These are phyloP conservation scores for Talaromyces funiculosus DNA, from an alignment of 2,329 filamentous ascomycete genomes.

Conservation along the genomic window DNA sequence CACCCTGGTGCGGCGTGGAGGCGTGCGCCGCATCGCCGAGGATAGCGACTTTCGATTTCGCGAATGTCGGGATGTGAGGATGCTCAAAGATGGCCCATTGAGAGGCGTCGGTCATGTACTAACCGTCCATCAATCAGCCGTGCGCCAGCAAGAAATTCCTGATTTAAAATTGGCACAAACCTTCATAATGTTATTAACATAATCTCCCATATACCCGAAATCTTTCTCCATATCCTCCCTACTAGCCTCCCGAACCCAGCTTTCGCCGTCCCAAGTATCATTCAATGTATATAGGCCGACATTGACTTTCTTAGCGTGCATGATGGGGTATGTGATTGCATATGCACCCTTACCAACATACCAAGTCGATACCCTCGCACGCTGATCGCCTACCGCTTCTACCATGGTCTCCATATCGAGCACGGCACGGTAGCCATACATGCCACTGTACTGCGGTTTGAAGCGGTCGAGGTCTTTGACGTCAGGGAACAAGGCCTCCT, in stretches of 20 bases:
- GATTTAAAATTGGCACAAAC: too few relatives aligned
- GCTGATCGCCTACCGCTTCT: constrained; percentile 27
- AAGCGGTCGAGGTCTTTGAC: constrained; percentile 10
- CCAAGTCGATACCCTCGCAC: constrained; percentile 26
- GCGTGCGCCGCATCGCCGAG: constrained; percentile 38
- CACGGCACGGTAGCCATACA: constrained; percentile 31
- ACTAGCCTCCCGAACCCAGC: constrained; percentile 26
- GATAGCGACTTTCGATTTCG: constrained; percentile 25
- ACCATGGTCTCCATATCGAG: constrained; percentile 32
- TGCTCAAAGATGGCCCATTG: constrained; percentile 36
- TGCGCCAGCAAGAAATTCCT: too few relatives aligned
- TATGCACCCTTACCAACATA: constrained; percentile 29
- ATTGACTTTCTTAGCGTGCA: constrained; percentile 29
- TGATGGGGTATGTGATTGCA: constrained; percentile 31
- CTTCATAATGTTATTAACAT: constrained; percentile 24
- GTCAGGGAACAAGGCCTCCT: constrained; percentile 23
- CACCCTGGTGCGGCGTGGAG: constrained; percentile 33
- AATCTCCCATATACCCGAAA: constrained; percentile 24
- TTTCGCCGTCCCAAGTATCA: constrained; percentile 25
- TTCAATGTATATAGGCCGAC: constrained; percentile 26
- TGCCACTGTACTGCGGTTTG: constrained; percentile 27
- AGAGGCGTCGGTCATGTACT: constrained; percentile 15
- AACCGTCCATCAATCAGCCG: background rate
- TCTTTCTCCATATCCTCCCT: constrained; percentile 27
- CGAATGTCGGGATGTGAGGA: constrained; percentile 27